These are phyloP conservation scores for Hura crepitans DNA, from an alignment of 441 rosid species.

Conservation along the genomic window DNA sequence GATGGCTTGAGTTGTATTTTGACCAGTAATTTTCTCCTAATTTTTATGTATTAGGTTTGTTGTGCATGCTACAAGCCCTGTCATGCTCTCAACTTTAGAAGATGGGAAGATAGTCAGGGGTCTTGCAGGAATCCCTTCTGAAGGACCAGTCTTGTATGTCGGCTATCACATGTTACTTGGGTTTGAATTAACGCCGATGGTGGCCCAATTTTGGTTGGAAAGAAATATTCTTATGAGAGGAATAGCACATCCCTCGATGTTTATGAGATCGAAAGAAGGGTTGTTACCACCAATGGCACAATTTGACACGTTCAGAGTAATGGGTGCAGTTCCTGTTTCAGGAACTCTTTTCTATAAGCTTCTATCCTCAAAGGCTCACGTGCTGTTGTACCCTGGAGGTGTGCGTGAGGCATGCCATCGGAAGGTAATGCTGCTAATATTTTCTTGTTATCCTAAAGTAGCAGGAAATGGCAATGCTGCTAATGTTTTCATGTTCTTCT, in stretches of 20 bases:
- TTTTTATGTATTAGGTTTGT: slow-evolving; percentile 39
- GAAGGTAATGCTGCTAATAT: slow-evolving; percentile 43
- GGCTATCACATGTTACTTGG: slow-evolving; percentile 87
- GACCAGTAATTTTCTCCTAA: slow-evolving; percentile 1
- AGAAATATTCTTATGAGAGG: slow-evolving; percentile 72
- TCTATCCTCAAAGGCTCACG: slow-evolving; percentile 67
- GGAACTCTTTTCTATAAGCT: slow-evolving; percentile 57
- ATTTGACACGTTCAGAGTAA: slow-evolving; percentile 47
- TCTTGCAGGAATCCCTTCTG: slow-evolving; percentile 68
- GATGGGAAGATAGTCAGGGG: slow-evolving; percentile 71
- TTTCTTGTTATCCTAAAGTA: background rate
- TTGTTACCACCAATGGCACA: slow-evolving; percentile 35
- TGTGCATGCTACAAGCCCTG: slow-evolving; percentile 46
- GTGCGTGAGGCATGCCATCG: slow-evolving; percentile 83
- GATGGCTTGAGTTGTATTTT: slow-evolving; percentile 8
- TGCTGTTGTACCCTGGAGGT: slow-evolving; percentile 82
- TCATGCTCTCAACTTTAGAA: slow-evolving; percentile 71
- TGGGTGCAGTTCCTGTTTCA: slow-evolving; percentile 91
- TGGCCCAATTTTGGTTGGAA: slow-evolving; percentile 42
- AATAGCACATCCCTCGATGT: slow-evolving; percentile 70
- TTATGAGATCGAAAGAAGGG: slow-evolving; percentile 43
- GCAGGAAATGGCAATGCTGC: background rate
- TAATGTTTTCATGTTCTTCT: background rate
- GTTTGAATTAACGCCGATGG: slow-evolving; percentile 50
- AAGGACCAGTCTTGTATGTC: slow-evolving; percentile 79